Percentiles rank a stretch among this genome's conserved stretches.
These are phyloP conservation scores for Pezicula radicicola DNA, from an alignment of 2,329 filamentous ascomycete genomes.

Conservation along the genomic window DNA sequence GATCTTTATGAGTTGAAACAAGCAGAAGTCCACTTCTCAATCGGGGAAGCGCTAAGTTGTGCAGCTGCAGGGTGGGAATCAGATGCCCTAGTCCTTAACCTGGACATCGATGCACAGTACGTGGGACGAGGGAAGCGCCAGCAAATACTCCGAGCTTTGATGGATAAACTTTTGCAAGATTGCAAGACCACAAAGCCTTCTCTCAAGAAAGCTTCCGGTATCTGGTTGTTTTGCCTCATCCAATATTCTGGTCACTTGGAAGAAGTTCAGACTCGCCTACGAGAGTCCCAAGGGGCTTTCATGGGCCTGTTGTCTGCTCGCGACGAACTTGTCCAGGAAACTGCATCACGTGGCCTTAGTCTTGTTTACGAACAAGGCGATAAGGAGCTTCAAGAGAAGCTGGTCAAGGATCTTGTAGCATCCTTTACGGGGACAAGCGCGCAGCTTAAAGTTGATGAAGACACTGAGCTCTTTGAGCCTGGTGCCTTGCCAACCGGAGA, in stretches of 20 bases:
- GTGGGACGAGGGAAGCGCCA: slow-evolving; percentile 38
- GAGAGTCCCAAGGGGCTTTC: slow-evolving; percentile 82
- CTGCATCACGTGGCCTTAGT: slow-evolving; percentile 85
- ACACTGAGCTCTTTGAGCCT: slow-evolving; percentile 91
- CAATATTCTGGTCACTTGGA: slow-evolving; percentile 83
- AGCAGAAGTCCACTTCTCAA: slow-evolving; percentile 83
- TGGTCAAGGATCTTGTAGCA: slow-evolving; percentile 83
- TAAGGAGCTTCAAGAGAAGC: slow-evolving; percentile 70
- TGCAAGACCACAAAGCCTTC: slow-evolving; percentile 86
- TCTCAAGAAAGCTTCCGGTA: slow-evolving; percentile 85
- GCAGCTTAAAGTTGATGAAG: slow-evolving; percentile 78
- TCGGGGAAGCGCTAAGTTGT: slow-evolving; percentile 83
- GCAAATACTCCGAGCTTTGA: slow-evolving; percentile 30
- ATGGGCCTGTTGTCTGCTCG: slow-evolving; percentile 82
- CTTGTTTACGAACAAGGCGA: slow-evolving; percentile 93
- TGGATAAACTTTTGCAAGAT: slow-evolving; percentile 73
- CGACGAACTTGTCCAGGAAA: slow-evolving; percentile 94
- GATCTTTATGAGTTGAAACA: slow-evolving; percentile 80
- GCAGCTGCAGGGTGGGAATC: slow-evolving; percentile 81
- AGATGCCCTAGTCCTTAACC: slow-evolving; percentile 67
- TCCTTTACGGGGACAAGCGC: slow-evolving; percentile 80
- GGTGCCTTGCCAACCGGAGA: slow-evolving; percentile 88
- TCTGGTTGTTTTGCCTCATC: slow-evolving; percentile 90
- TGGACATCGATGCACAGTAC: slow-evolving; percentile 66
- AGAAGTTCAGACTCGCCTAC: slow-evolving; percentile 70